Conservation (phyloP, 768 basidiomycete species). For the Rhizopogon vinicolor region DNA sequence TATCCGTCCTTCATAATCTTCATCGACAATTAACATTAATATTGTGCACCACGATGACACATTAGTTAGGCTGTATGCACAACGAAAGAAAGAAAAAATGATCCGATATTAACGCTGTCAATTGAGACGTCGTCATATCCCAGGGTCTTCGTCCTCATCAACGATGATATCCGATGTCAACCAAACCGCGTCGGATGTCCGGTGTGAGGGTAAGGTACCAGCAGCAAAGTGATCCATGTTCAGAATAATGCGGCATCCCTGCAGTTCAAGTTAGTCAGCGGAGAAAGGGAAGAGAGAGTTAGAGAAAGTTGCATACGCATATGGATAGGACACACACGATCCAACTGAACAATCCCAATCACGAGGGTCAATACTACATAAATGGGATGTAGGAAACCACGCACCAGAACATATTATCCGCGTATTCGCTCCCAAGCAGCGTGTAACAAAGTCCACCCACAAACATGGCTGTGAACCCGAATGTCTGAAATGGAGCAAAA, state of each 20-base stretch:
- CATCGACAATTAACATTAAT: no score
- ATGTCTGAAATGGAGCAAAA: background rate
- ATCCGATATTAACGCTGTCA: background rate
- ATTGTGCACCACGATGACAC: background rate
- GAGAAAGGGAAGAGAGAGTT: background rate
- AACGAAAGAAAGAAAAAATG: background rate
- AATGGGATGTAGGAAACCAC: background rate
- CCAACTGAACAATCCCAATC: constrained; percentile 8
- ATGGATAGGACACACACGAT: constrained; percentile 14
- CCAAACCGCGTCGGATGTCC: constrained; percentile 5
- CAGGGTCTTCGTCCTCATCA: no score
- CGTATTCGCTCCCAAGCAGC: no score
- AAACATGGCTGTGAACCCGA: no score
- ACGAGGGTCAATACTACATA: background rate
- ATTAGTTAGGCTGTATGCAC: background rate
- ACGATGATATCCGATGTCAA: background rate
- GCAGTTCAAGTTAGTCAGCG: background rate
- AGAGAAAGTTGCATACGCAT: constrained; percentile 8
- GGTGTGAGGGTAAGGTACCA: background rate
- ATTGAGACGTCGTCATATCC: background rate
- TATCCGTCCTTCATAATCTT: no score
- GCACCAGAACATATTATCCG: background rate
- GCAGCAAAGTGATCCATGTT: constrained; percentile 9
- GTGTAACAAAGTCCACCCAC: no score
- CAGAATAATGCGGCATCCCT: constrained; percentile 15